A percentile compares a stretch with the other conserved stretches of the same genome.
Conservation (phyloP, 2,329 filamentous ascomycete species). For the Diplodia seriata region DNA sequence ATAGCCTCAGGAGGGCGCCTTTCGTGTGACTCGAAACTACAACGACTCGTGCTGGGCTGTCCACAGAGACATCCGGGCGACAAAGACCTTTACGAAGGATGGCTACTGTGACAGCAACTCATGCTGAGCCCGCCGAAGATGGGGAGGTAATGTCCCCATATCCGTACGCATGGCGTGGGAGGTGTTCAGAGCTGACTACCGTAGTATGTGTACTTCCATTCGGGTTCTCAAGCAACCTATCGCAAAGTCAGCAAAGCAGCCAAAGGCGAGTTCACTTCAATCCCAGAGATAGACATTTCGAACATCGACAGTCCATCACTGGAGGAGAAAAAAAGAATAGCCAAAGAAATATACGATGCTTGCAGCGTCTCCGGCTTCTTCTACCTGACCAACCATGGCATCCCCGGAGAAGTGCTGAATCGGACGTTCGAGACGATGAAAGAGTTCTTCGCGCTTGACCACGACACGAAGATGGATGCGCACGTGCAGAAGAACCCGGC, state of each 20-base stretch:
- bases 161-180: too few species aligned
- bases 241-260: slow-evolving; percentile 23
- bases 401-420: slow-evolving; percentile 11
- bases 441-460: slow-evolving; percentile 16
- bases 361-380: slow-evolving; percentile 27
- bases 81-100: not conserved
- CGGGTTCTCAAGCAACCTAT: slow-evolving; percentile 23
- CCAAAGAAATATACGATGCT: slow-evolving; percentile 9
- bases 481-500: slow-evolving; percentile 25
- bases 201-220: slow-evolving; percentile 29
- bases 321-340: slow-evolving; percentile 15
- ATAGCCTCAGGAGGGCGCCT: not conserved
- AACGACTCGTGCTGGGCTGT: not conserved
- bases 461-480: slow-evolving; percentile 17
- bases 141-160: slow-evolving; percentile 9
- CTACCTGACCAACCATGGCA: slow-evolving; percentile 24
- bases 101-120: slow-evolving; percentile 14
- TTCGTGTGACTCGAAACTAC: not conserved
- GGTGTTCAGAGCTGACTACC: not conserved
- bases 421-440: slow-evolving; percentile 18
- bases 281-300: slow-evolving; percentile 23
- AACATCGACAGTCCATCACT: slow-evolving; percentile 21
- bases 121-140: slow-evolving; percentile 9
- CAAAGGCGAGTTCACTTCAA: slow-evolving; percentile 22
- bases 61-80: not conserved